Evolutionary conservation across 2,329 filamentous ascomycete genomes (phyloP).

Genomic region (Xylariaceae sp.): DNA sequence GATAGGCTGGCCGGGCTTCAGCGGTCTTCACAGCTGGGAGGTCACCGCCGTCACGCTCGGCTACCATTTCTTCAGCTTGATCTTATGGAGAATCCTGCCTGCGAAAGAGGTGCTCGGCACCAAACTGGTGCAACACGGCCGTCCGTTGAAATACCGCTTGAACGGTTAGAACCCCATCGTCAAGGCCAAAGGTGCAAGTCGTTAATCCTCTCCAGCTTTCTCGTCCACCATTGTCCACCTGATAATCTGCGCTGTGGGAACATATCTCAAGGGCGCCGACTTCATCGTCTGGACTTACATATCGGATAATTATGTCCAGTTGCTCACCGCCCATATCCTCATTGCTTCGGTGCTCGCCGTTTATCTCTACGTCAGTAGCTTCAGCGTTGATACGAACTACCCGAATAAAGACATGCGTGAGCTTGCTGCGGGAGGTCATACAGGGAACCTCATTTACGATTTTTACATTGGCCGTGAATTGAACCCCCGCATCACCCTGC

Average conservation of each 20-base stretch:
- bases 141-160: slow-evolving; percentile 71
- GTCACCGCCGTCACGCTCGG: slow-evolving; percentile 65
- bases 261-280: slow-evolving; percentile 69
- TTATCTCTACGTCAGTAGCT: slow-evolving; percentile 78
- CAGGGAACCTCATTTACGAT: slow-evolving; percentile 85
- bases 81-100: slow-evolving; percentile 73
- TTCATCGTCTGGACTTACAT: slow-evolving; percentile 92
- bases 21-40: slow-evolving; percentile 65
- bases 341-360: slow-evolving; percentile 69
- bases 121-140: slow-evolving; percentile 66
- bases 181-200: background rate
- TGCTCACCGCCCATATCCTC: slow-evolving; percentile 77
- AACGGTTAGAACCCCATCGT: slow-evolving; percentile 52
- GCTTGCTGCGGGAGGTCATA: slow-evolving; percentile 75
- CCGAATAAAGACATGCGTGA: slow-evolving; percentile 67
- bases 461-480: slow-evolving; percentile 96
- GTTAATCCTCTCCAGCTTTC: slow-evolving; percentile 54
- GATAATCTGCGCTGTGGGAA: slow-evolving; percentile 66
- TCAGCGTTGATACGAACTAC: slow-evolving; percentile 66
- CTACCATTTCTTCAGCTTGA: slow-evolving; percentile 73
- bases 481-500: slow-evolving; percentile 78
- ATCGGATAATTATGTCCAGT: slow-evolving; percentile 81
- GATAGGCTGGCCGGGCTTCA: slow-evolving; percentile 76
- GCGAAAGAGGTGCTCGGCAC: slow-evolving; percentile 68
- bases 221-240: slow-evolving; percentile 70